Percentiles rank a stretch among this genome's conserved stretches.
phyloP scores from a whole-genome alignment of 139 green algal species.

The Trebouxia sp. region DNA sequence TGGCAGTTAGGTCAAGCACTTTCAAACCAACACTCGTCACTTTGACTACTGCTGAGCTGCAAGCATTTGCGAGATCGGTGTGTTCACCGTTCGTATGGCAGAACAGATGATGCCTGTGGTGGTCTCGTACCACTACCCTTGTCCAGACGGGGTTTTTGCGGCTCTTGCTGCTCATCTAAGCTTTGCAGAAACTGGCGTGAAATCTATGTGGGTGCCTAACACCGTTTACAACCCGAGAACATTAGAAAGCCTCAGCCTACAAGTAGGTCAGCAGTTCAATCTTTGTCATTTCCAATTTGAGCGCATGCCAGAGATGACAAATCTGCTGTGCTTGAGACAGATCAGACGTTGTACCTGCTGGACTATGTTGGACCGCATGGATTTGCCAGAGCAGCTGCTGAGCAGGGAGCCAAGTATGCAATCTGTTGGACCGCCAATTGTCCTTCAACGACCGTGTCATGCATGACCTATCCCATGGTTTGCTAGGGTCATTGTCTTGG shows the following conservation, averaged over 20 bases:
- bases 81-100: not conserved
- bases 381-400: conserved; percentile 42
- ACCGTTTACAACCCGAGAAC: conserved; percentile 7
- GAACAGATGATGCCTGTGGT: not conserved
- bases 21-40: too few species aligned
- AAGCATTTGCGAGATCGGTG: too few species aligned
- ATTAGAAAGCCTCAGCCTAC: not conserved
- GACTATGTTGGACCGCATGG: conserved; percentile 55
- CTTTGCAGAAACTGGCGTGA: not conserved
- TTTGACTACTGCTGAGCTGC: too few species aligned
- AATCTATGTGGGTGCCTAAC: conserved; percentile 28
- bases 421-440: too few species aligned
- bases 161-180: conserved; percentile 43
- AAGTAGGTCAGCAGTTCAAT: too few species aligned
- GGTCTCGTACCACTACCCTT: conserved; percentile 52
- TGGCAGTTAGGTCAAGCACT: too few species aligned
- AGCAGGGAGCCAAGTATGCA: not conserved
- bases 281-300: too few species aligned
- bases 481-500: conserved; percentile 53
- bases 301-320: not conserved
- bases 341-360: conserved; percentile 52
- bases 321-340: not conserved
- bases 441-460: too few species aligned
- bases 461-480: too few species aligned
- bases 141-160: conserved; percentile 48